These are phyloP conservation scores for Limonium bicolor DNA, from an alignment of 148 eudicot genomes.

Conservation along the genomic window DNA sequence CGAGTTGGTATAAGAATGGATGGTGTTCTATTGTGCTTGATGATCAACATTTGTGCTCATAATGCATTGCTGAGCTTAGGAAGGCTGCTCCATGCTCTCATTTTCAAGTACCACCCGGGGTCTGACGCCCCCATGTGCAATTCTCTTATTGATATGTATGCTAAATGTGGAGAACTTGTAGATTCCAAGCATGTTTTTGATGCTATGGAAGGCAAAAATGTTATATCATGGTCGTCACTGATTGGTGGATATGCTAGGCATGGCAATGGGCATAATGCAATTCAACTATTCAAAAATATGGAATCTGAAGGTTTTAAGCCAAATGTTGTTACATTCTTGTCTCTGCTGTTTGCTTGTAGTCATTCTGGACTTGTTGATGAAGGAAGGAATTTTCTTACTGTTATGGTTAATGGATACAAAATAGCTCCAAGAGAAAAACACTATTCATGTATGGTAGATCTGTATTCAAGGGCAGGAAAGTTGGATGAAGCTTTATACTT, in stretches of 20 bases:
- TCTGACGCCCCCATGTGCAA: conserved; percentile 21
- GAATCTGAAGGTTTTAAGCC: conserved; percentile 25
- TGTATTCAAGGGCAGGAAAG: conserved; percentile 20
- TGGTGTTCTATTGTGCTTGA: conserved; percentile 22
- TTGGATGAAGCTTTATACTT: conserved; percentile 17
- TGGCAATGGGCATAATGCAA: conserved; percentile 21
- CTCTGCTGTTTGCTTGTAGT: conserved; percentile 27
- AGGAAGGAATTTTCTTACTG: conserved; percentile 13
- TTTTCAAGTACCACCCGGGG: conserved; percentile 9
- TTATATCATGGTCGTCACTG: conserved; percentile 30
- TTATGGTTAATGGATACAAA: conserved; percentile 15
- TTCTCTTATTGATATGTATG: conserved; percentile 31
- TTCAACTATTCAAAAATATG: conserved; percentile 16
- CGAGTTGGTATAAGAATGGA: conserved; percentile 14
- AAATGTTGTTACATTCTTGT: conserved; percentile 23
- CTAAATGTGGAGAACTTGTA: conserved; percentile 28
- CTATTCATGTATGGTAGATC: conserved; percentile 25
- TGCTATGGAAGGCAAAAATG: conserved; percentile 17
- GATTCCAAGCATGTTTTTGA: conserved; percentile 16
- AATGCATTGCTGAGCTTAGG: conserved; percentile 17
- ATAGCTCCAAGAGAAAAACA: conserved; percentile 22
- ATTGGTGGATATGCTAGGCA: conserved; percentile 29
- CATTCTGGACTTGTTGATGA: conserved; percentile 18
- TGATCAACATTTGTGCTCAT: conserved; percentile 23
- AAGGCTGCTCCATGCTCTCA: conserved; percentile 22